Evolutionary conservation across 225 moss, liverwort and hornwort genomes (phyloP), one percentile per base, ranked within the genome.

Genomic region (Straminergon stramineum): DNA sequence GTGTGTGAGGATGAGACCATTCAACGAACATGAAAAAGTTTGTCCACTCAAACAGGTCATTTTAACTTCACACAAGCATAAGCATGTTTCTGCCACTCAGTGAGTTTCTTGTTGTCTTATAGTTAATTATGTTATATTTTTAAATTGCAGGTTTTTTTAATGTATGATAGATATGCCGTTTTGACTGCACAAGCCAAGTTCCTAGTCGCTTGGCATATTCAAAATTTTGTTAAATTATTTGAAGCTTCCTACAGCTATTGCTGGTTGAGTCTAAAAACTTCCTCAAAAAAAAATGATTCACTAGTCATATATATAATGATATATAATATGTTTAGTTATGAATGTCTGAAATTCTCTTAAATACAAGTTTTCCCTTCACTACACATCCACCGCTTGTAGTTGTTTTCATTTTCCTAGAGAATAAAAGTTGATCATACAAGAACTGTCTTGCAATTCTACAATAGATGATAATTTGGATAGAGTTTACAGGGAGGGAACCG

Each of bases 1-100:
- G 41, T 91, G 90, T 87, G 93, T 90, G 88, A 86, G 93, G 75
- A 93, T 93, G 93, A 91, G 93, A 88, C 93, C 93, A 67, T 93
- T 93, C 88, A 89, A 93, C 84, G 90, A 93, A 90, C 89, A 91
- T 62, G 93, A 93, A 76, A 93, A 93, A 93, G 87, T 93, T 74
- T 93, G 93, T 80, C 81, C 93, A 31, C 90, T 93, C 61, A 90
- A 91, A 87, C 93, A 93, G 91, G 93, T 93, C 74, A 84, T 63
- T 76, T 60, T 76, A 48, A 84, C 57, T 89, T 85, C 75, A 30
- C 79, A 71, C 64, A 73, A 60, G 39, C 65, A 87, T n/a, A 52
- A 73, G 84, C 56, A 32, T 61, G 37, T 56, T 79, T 87, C 78
- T 61, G 62, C 45, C 66, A 16, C 52, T 83, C 62, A 76, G 53